phyloP scores from a whole-genome alignment of 1,284 basidiomycete species.

The Sanghuangporus baumii region DNA sequence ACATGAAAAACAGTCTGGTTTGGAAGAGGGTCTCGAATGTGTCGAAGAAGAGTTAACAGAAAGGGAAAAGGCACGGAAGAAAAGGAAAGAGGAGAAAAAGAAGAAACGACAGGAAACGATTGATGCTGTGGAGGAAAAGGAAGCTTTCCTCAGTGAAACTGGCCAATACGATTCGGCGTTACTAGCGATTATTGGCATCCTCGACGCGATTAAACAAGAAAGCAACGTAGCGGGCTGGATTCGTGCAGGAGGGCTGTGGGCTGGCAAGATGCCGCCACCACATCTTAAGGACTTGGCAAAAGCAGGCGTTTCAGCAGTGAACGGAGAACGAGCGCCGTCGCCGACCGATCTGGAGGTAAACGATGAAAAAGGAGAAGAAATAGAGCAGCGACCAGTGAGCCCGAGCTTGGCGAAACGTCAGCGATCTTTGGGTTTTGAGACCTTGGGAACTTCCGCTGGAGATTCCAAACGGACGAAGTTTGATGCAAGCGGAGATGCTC shows the following conservation, averaged over 20 bases:
- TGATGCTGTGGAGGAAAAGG: not conserved
- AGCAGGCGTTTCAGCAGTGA: not conserved
- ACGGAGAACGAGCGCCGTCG: not conserved
- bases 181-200: conserved; percentile 65
- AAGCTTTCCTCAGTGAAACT: not conserved
- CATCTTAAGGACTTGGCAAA: not conserved
- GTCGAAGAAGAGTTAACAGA: not conserved
- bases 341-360: conserved; percentile 6
- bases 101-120: conserved; percentile 4
- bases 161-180: conserved; percentile 49
- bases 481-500: conserved; percentile 13
- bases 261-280: conserved; percentile 18
- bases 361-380: not conserved
- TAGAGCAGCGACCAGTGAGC: not conserved
- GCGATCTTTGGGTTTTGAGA: not conserved
- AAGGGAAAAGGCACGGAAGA: conserved; percentile 17
- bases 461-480: not conserved
- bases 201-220: conserved; percentile 55
- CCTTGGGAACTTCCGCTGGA: not conserved
- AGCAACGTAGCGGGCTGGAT: conserved; percentile 68
- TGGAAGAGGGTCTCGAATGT: not conserved
- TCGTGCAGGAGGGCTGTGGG: conserved; percentile 48
- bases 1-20: conserved; percentile 9
- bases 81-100: conserved; percentile 11
- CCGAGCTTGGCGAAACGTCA: not conserved